Evolutionary conservation across 2,329 filamentous ascomycete species (phyloP), one percentile per base, ranked within the genome.

Genomic region (Biscogniauxia sp.): DNA sequence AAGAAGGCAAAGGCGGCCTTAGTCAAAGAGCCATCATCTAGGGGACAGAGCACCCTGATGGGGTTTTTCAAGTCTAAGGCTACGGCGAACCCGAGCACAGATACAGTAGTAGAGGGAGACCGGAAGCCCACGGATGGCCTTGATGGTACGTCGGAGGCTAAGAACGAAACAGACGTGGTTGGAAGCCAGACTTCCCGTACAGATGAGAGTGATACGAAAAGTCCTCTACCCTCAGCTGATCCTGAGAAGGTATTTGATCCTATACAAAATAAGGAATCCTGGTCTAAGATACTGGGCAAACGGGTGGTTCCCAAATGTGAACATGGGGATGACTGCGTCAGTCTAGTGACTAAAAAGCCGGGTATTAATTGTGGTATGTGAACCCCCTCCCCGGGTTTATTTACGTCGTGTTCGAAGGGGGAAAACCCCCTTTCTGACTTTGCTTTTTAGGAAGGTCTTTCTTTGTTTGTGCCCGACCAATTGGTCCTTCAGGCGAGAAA

Each of bases 321-420:
- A 54, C 95, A 99, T 71, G 82, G 87, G 57, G 93, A 98, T 69
- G 90, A 91, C 2, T 98, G 95, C 75, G 90, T 93, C 65, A 91
- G 83, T 65, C 79, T 94, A 56, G 84, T 88, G 19, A 97, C 93
- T 0, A 97, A 94, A 78, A 98, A 98, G 72, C 82, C 92, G 0
- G 95, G 95, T 1, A 79, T 91, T 64, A 99, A 98, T 70, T 88
- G 73, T 77, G 94, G 81, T 84, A 77, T 70, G 81, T 77, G 41
- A 15, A 7, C 26, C 13, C 45, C 28, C 13, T 8, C 26, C 13
- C 41, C 28, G 19, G 54, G 53, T 55, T 51, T 55, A 62, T 68
- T 15, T 57, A 20, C 26, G 8, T 51, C 2, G 61, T 8, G 15
- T 11, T 45, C 15, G 6, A 20, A 32, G 23, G n/a, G n/a, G n/a